phyloP scores from a whole-genome alignment of 2,329 filamentous ascomycete genomes.

The Monilinia fructicola region DNA sequence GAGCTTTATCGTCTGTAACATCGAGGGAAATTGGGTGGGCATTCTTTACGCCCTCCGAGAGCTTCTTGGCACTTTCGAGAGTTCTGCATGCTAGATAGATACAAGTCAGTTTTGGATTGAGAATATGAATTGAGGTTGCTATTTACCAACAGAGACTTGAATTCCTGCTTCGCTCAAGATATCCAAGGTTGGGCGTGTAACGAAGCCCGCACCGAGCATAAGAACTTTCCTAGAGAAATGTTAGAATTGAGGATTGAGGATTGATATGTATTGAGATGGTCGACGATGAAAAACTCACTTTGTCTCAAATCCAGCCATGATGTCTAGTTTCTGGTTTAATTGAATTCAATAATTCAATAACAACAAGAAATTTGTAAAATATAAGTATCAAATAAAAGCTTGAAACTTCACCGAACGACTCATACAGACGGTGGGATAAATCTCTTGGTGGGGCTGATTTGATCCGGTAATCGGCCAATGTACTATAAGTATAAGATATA shows the following conservation, averaged over 20 bases:
- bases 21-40: constrained; percentile 64
- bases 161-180: constrained; percentile 57
- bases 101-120: neutral
- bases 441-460: constrained; percentile 36
- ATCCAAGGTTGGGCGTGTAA: constrained; percentile 58
- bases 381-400: constrained; percentile 4
- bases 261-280: too few species aligned
- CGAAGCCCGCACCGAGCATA: constrained; percentile 53
- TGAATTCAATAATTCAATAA: neutral
- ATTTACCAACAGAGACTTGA: constrained; percentile 55
- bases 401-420: constrained; percentile 26
- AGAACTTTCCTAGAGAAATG: constrained; percentile 42
- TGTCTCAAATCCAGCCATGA: constrained; percentile 18
- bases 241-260: neutral
- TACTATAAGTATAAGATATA: neutral
- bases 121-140: neutral
- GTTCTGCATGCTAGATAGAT: constrained; percentile 38
- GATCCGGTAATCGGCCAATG: constrained; percentile 30
- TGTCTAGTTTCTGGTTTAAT: constrained; percentile 2
- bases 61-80: constrained; percentile 71
- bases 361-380: neutral
- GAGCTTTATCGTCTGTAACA: constrained; percentile 70
- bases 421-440: constrained; percentile 24
- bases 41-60: constrained; percentile 65
- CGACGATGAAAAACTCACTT: neutral